Evolutionary conservation across 176 grass and related monocot genomes (phyloP), one percentile per base, ranked within the genome.

Genomic region (Hyparrhenia diplandra): DNA sequence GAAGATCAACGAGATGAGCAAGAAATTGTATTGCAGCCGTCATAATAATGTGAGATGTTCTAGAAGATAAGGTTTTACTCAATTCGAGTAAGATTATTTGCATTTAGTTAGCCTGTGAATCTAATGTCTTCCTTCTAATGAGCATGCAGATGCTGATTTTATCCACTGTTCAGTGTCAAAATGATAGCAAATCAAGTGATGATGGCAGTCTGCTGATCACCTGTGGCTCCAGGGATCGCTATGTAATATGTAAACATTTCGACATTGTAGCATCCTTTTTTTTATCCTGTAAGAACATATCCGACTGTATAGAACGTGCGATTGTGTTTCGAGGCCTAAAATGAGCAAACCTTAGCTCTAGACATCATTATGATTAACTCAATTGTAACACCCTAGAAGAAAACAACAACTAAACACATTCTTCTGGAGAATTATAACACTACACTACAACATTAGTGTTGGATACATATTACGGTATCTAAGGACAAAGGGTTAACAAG

Each of bases 41-140:
- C 40, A 69, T 21, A 45, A 35, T 86, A 69, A 89, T 75, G 84
- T 88, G 81, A 79, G 81, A 40, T 75, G 47, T 84, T 21, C 84
- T 75, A 45, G 70, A 54, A 82, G 32, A 71, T 23, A 78, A 70
- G 29, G 36, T 80, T 42, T 71, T 74, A 49, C 40, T 54, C 30
- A 51, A 69, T 77, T 49, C 17, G 7, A 69, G 69, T 34, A 58
- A 69, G 10, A 39, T 61, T 68, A 13, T 74, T 58, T 77, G 34
- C 32, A 61, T 61, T 75, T 69, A 55, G 40, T 40, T 36, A 47
- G 12, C 41, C 57, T 63, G 6, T 68, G 23, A 21, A 12, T 31
- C 16, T 5, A 51, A 74, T 69, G 52, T 69, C 6, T 37, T 77
- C 29, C 35, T 78, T 46, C 54, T 34, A 35, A 71, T 65, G 75